Evolutionary conservation across 371 early-diverging fungal genomes (phyloP).

Genomic region (Mucor racemosus): DNA sequence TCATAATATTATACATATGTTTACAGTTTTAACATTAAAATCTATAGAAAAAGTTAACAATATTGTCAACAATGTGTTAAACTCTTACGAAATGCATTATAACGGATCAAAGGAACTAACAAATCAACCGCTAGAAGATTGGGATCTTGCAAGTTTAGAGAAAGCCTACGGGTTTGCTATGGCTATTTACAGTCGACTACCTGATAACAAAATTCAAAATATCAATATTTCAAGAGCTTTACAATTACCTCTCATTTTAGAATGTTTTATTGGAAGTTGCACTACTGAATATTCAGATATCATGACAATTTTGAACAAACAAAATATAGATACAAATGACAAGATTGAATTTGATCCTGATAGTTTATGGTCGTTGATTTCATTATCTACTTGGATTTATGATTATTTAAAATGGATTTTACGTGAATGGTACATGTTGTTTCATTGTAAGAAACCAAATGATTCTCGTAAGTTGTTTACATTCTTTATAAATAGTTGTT

Average conservation of each 20-base stretch:
- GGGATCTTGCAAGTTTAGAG: conserved; percentile 34
- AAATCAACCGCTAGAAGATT: conserved; percentile 23
- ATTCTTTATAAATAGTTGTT: neutral
- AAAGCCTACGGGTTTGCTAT: conserved; percentile 43
- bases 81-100: conserved; percentile 25
- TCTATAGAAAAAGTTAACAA: conserved; percentile 25
- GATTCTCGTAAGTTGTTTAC: conserved; percentile 29
- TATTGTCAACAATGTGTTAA: conserved; percentile 27
- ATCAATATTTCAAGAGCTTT: conserved; percentile 42
- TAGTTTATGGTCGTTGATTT: conserved; percentile 46
- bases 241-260: conserved; percentile 46
- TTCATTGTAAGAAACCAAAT: conserved; percentile 36
- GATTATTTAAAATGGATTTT: conserved; percentile 44
- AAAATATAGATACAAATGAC: neutral
- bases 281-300: conserved; percentile 29
- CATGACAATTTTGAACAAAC: conserved; percentile 22
- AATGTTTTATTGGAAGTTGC: conserved; percentile 48
- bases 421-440: conserved; percentile 43
- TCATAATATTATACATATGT: neutral
- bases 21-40: neutral
- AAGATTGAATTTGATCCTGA: conserved; percentile 34
- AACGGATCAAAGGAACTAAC: conserved; percentile 10
- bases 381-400: conserved; percentile 41
- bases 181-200: conserved; percentile 29
- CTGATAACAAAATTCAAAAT: conserved; percentile 31